phyloP scores from a whole-genome alignment of 352 stramenopile genomes.

The Pythium biforme region DNA sequence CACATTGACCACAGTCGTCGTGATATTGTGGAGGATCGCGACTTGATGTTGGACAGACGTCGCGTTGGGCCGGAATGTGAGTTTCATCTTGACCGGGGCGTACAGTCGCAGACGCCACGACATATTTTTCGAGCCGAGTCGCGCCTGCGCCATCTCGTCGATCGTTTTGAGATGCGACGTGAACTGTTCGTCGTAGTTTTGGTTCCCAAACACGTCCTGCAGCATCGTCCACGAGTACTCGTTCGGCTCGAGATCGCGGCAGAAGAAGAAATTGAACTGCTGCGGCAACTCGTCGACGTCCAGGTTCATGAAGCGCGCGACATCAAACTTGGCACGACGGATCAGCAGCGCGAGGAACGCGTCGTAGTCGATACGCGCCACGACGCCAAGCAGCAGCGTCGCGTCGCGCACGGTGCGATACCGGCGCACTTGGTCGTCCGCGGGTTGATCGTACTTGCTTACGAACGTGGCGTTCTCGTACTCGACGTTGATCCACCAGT shows the following conservation, averaged over 20 bases:
- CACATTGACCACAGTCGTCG: neutral
- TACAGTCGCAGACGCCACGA: neutral
- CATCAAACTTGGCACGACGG: neutral
- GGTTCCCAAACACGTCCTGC: neutral
- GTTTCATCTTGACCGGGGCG: neutral
- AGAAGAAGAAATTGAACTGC: neutral
- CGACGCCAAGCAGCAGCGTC: neutral
- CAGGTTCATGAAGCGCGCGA: neutral
- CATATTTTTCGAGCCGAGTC: neutral
- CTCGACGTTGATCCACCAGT: neutral
- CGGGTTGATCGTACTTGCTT: neutral
- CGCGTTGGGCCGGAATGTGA: neutral
- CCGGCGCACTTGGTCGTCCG: neutral
- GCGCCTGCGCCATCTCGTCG: neutral
- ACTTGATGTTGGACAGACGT: neutral
- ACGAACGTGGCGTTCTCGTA: neutral
- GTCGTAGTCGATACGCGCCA: neutral
- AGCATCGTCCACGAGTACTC: neutral
- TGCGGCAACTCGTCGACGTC: neutral
- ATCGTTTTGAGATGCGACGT: neutral
- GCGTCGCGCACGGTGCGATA: neutral
- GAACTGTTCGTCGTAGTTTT: neutral
- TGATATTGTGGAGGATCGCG: slow-evolving; percentile 1
- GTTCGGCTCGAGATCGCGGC: neutral
- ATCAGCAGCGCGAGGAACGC: neutral